Evolutionary conservation across 2,329 filamentous ascomycete genomes (phyloP), one percentile per base, ranked within the genome.

Genomic region (Ophiocordyceps polyrhachis-furcata): DNA sequence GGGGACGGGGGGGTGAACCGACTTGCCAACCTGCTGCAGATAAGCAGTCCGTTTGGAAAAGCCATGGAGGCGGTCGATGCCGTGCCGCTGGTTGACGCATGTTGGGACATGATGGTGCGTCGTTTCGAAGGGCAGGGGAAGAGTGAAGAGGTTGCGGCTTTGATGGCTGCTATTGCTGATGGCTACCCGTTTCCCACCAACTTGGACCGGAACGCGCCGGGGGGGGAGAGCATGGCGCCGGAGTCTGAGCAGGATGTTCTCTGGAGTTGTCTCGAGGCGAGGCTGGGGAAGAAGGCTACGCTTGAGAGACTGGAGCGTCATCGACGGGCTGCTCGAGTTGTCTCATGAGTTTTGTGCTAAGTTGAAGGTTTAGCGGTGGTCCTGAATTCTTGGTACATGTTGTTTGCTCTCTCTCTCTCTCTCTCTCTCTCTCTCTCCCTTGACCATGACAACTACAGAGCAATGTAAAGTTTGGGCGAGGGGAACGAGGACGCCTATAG

Each of bases 171-270:
- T 13, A 58, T 79, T 5, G 71, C 62, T 0, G 70, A 77, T 31
- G 75, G 73, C 0, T 79, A 79, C 55, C 69, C 74, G 2, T 79
- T 79, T 48, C 74, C 74, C 0, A 78, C 74, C 6, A 78, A 79
- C 55, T 49, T 79, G 43, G 74, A 79, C 52, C 64, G 58, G 2
- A 65, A 74, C 42, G 67, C 73, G 1, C 75, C 75, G 0, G 67
- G 64, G 28, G 67, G 67, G 1, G 68, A 67, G 40, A 73, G 69
- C 0, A 76, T 79, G 74, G 73, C 74, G 11, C 74, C 74, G 3
- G 66, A 69, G 52, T 75, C 69, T 48, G 74, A 79, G 58, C 69
- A 76, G 52, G 67, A 73, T 45, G 40, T 76, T 13, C 48, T 78
- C 28, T 41, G 63, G 4, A 60, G 57, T 44, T 69, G 59, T 0